A percentile compares a stretch with the other conserved stretches of the same genome.
Conservation (phyloP, 179 eudicot species). For the Gypsophila paniculata region DNA sequence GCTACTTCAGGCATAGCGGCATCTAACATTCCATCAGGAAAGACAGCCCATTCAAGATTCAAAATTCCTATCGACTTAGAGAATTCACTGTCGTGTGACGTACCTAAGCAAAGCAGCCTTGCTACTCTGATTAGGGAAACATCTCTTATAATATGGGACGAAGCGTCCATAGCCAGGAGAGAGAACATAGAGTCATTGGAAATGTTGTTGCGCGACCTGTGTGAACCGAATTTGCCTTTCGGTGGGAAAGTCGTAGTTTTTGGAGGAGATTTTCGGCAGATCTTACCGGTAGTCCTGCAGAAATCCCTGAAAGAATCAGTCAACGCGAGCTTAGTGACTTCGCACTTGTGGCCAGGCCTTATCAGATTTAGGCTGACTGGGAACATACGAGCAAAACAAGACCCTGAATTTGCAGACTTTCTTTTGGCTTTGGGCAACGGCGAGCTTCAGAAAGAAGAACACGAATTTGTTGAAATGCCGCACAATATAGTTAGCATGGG, state of each 20-base stretch:
- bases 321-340: constrained; percentile 3
- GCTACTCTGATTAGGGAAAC: neutral
- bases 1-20: constrained; percentile 25
- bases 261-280: neutral
- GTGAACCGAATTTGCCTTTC: neutral
- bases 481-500: neutral
- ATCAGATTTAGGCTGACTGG: neutral
- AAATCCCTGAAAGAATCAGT: neutral
- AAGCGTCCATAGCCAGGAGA: neutral
- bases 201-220: neutral
- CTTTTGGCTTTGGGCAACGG: constrained; percentile 18
- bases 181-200: neutral
- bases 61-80: constrained; percentile 16
- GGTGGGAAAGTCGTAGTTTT: neutral
- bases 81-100: neutral
- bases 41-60: constrained; percentile 23
- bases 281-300: neutral
- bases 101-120: neutral
- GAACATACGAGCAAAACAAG: neutral
- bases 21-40: neutral
- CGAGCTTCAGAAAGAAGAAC: neutral
- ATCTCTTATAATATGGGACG: too few species aligned
- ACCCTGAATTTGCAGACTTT: constrained; percentile 2
- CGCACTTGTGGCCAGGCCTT: constrained; percentile 15
- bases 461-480: neutral